Evolutionary conservation across 805 yeast species (phyloP).

Genomic region (Candida bentonensis): DNA sequence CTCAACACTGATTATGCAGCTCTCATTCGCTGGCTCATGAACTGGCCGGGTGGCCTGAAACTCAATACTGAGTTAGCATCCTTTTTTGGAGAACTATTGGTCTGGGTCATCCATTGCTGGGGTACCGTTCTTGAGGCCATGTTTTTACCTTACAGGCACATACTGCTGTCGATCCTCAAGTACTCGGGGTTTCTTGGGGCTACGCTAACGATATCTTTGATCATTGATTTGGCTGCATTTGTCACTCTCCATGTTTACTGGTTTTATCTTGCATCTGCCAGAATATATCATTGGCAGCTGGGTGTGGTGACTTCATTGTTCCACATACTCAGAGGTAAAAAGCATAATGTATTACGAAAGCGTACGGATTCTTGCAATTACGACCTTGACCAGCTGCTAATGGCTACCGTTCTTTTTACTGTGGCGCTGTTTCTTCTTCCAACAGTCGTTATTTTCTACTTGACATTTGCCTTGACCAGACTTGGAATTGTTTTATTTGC

Average conservation of each 20-base stretch:
- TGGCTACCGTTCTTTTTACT: slow-evolving; percentile 77
- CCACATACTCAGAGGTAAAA: slow-evolving; percentile 78
- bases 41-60: slow-evolving; percentile 89
- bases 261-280: slow-evolving; percentile 67
- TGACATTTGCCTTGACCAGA: slow-evolving; percentile 51
- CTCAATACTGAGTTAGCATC: slow-evolving; percentile 73
- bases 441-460: slow-evolving; percentile 73
- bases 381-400: slow-evolving; percentile 69
- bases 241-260: slow-evolving; percentile 59
- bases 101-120: slow-evolving; percentile 78
- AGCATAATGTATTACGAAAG: slow-evolving; percentile 67
- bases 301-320: slow-evolving; percentile 57
- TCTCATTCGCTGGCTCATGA: slow-evolving; percentile 60
- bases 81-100: slow-evolving; percentile 72
- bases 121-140: slow-evolving; percentile 6
- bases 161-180: slow-evolving; percentile 12
- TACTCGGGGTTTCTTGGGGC: slow-evolving; percentile 42
- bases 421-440: slow-evolving; percentile 68
- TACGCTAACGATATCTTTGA: slow-evolving; percentile 52
- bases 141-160: slow-evolving; percentile 4
- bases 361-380: slow-evolving; percentile 79
- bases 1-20: slow-evolving; percentile 33
- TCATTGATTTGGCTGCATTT: slow-evolving; percentile 50
- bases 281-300: slow-evolving; percentile 64
- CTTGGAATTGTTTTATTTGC: slow-evolving; percentile 34